Evolutionary conservation across 192 early-diverging fungal species (phyloP).

Genomic region (Endogone sp.): DNA sequence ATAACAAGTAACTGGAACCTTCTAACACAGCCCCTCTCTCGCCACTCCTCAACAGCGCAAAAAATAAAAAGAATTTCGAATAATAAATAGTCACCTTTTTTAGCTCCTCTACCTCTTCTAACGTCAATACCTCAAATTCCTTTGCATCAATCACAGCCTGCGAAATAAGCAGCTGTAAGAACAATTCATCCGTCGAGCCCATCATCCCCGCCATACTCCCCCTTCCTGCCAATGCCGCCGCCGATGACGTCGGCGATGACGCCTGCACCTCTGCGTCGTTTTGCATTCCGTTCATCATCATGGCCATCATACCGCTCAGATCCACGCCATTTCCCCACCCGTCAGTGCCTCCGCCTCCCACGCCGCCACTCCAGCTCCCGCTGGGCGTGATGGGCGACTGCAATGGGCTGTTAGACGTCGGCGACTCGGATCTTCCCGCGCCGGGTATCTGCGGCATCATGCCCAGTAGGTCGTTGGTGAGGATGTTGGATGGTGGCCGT

Average conservation of each 20-base stretch:
- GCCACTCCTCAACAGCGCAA: not conserved
- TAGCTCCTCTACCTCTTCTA: conserved; percentile 48
- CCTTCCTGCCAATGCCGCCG: not conserved
- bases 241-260: no score
- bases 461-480: not conserved
- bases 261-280: no score
- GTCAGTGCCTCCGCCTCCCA: no score
- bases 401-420: not conserved
- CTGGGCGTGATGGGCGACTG: not conserved
- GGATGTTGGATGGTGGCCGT: not conserved
- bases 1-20: no score
- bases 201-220: not conserved
- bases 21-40: not conserved
- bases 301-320: not conserved
- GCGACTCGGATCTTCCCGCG: not conserved
- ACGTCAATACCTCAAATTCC: conserved; percentile 44
- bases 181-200: conserved; percentile 38
- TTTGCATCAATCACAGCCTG: conserved; percentile 52
- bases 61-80: conserved; percentile 1
- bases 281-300: not conserved
- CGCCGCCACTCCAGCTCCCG: no score
- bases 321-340: not conserved
- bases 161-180: conserved; percentile 44
- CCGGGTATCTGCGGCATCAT: not conserved
- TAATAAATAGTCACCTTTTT: conserved; percentile 56